Evolutionary conservation across 2,329 filamentous ascomycete genomes (phyloP), one percentile per base, ranked within the genome.

Genomic region (Microsporum canis): DNA sequence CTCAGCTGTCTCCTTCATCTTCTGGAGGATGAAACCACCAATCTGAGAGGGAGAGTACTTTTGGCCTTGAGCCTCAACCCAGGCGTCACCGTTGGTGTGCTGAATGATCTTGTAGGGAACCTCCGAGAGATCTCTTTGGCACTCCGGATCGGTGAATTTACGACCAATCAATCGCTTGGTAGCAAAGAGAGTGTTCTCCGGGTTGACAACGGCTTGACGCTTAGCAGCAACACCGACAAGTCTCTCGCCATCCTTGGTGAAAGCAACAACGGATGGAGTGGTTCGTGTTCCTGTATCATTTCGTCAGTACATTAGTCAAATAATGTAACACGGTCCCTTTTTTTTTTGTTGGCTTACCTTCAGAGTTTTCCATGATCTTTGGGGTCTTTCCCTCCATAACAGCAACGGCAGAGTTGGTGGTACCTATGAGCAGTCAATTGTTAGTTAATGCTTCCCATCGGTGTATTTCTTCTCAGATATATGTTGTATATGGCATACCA

Each of bases 1-100:
- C 82, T 96, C 91, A 67, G 92, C 92, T 59, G 92, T 97, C 83
- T 96, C 92, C 86, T 95, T 96, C 92, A 96, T 96, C 85, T 97
- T 96, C 77, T 91, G 87, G 71, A 97, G 84, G 67, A 96, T 83
- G 77, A 96, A 96, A 73, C 91, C 92, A 84, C 92, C 92, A 66
- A 97, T 89, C 78, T 97, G 92, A n/a, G 91, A 96, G 62, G 92
- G 92, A 67, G 91, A 96, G 83, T 96, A 96, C 78, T 91, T 95
- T 79, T 96, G 86, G 73, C 87, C 91, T 69, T 91, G 90, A 69
- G 91, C 89, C 77, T 91, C 85, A 66, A 97, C 88, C 92, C 92
- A 96, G 65, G 92, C 92, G 74, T 96, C 92, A 69, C 92, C 92
- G 76, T 96, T 96, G 80, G 80, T 85, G 85, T 96, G 92, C 80